phyloP scores from a whole-genome alignment of 306 rosid species.

The Prunus kanzakura region DNA sequence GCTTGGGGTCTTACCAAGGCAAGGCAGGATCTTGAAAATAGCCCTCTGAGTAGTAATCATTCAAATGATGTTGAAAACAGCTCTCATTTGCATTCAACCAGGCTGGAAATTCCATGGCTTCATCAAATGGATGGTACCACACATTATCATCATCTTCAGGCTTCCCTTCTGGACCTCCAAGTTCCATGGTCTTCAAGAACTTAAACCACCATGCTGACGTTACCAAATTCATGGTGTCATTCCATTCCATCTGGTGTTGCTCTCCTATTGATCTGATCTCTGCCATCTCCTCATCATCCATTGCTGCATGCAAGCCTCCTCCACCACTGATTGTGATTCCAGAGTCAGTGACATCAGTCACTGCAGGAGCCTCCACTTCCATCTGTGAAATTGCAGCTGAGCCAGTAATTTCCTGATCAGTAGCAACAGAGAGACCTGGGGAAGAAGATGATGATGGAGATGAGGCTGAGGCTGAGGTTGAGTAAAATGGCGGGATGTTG shows the following conservation, averaged over 20 bases:
- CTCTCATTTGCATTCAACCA: constrained; percentile 71
- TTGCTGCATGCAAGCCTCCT: constrained; percentile 47
- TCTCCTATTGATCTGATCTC: constrained; percentile 80
- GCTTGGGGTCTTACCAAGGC: constrained; percentile 57
- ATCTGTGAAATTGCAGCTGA: constrained; percentile 30
- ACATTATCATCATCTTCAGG: constrained; percentile 28
- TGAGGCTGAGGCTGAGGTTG: constrained; percentile 32
- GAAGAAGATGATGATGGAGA: constrained; percentile 49
- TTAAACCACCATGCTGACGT: constrained; percentile 89
- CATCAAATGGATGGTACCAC: constrained; percentile 38
- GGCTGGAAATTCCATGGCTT: constrained; percentile 66
- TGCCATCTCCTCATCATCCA: constrained; percentile 82
- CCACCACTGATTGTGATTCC: constrained; percentile 25
- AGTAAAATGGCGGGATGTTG: constrained; percentile 30
- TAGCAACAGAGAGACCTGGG: constrained; percentile 29
- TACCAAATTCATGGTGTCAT: constrained; percentile 66
- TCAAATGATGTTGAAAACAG: constrained; percentile 44
- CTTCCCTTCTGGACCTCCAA: constrained; percentile 29
- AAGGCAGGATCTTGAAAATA: constrained; percentile 55
- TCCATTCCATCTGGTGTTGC: constrained; percentile 82
- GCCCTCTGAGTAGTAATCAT: constrained; percentile 43
- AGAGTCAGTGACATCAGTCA: constrained; percentile 30
- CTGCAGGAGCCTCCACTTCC: constrained; percentile 36
- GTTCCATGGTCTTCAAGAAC: constrained; percentile 61
- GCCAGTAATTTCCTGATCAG: constrained; percentile 40